phyloP scores from a whole-genome alignment of 176 grass and related monocot species.

The maize (Zea mays) region DNA sequence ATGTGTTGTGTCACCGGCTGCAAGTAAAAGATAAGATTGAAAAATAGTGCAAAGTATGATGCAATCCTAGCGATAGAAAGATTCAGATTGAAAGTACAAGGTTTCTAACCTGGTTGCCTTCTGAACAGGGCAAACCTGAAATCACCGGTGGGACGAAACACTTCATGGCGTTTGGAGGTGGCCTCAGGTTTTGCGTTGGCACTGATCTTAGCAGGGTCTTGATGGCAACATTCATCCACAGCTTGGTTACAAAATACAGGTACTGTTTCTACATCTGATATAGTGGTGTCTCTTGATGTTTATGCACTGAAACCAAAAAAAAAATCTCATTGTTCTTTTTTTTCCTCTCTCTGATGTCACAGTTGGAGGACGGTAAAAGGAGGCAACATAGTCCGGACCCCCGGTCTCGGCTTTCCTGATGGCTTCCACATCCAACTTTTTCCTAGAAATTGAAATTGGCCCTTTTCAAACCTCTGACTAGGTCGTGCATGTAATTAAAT shows the following conservation, averaged over 20 bases:
- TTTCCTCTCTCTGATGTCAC: not conserved
- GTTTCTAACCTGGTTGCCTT: conserved; percentile 21
- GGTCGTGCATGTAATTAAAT: conserved; percentile 34
- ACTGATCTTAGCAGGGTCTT: conserved; percentile 59
- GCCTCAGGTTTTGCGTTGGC: conserved; percentile 57
- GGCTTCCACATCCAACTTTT: conserved; percentile 70
- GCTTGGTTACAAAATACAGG: conserved; percentile 73
- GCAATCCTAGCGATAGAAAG: not conserved
- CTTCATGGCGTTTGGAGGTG: conserved; percentile 64
- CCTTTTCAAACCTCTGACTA: conserved; percentile 11
- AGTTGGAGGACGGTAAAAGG: conserved; percentile 74
- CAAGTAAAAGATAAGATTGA: not conserved
- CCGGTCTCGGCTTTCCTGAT: conserved; percentile 68
- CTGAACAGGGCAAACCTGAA: conserved; percentile 54
- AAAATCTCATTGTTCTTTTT: conserved; percentile 25
- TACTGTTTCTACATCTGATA: conserved; percentile 18
- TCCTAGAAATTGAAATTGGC: conserved; percentile 43
- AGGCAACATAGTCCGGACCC: conserved; percentile 77
- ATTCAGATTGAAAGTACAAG: not conserved
- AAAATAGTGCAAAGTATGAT: not conserved
- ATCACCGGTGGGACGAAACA: conserved; percentile 62
- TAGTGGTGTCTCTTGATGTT: not conserved
- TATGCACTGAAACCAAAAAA: not conserved
- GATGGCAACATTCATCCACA: conserved; percentile 83
- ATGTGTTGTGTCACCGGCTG: conserved; percentile 17